phyloP scores from a whole-genome alignment of 2,329 filamentous ascomycete species.

The Colletotrichum destructivum region DNA sequence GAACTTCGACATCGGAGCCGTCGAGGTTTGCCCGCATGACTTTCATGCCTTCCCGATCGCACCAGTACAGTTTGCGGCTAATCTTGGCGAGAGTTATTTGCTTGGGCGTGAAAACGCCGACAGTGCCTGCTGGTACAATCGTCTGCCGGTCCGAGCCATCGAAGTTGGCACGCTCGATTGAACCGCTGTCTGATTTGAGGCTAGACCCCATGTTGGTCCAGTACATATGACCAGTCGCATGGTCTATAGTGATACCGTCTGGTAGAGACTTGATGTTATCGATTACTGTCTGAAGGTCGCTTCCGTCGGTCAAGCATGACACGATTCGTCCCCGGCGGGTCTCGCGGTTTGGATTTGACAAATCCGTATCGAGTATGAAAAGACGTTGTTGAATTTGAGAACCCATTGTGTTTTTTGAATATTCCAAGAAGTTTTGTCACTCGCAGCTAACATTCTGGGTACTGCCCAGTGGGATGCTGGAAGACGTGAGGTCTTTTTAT shows the following conservation, averaged over 20 bases:
- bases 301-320: conserved; percentile 23
- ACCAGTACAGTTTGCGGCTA: conserved; percentile 29
- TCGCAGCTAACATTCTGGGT: not conserved
- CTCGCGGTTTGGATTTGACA: conserved; percentile 8
- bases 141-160: conserved; percentile 17
- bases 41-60: conserved; percentile 31
- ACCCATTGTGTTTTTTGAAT: not conserved
- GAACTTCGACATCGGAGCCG: conserved; percentile 18
- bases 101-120: conserved; percentile 29
- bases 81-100: conserved; percentile 27
- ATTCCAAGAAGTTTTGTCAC: not conserved
- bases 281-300: conserved; percentile 12
- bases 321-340: conserved; percentile 16
- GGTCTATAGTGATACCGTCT: conserved; percentile 25
- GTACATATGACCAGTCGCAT: conserved; percentile 25
- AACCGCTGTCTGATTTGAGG: conserved; percentile 28
- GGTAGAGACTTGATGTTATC: conserved; percentile 17
- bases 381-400: conserved; percentile 25
- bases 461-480: not conserved
- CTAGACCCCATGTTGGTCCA: conserved; percentile 32
- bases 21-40: conserved; percentile 29
- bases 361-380: conserved; percentile 30
- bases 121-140: conserved; percentile 1
- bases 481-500: not conserved
- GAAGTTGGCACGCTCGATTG: conserved; percentile 26